phyloP scores from a whole-genome alignment of 1,284 basidiomycete genomes.

The Cutaneotrichosporon mucoides region DNA sequence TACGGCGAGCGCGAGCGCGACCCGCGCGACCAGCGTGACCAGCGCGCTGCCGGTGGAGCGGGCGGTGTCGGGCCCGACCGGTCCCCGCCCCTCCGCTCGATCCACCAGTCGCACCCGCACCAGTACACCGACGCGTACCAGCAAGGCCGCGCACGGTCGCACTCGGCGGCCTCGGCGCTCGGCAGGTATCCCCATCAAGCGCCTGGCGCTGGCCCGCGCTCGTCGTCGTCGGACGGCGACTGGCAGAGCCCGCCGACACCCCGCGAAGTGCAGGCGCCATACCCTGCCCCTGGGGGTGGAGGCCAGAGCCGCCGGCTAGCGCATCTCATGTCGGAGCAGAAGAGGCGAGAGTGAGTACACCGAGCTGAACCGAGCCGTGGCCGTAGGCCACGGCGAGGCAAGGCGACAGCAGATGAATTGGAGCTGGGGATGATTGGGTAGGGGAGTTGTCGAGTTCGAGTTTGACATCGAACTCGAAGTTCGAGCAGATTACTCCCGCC shows the following conservation, averaged over 20 bases:
- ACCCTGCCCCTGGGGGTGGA: constrained; percentile 15
- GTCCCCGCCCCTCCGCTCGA: constrained; percentile 11
- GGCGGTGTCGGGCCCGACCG: neutral
- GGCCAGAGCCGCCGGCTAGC: constrained; percentile 40
- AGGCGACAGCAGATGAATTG: too few species aligned
- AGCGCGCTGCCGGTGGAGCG: too few species aligned
- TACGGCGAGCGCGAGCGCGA: constrained; percentile 2
- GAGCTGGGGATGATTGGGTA: too few species aligned
- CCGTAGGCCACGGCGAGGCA: too few species aligned
- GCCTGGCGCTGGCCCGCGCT: neutral
- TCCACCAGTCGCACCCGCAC: constrained; percentile 1
- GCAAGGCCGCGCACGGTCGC: constrained; percentile 12
- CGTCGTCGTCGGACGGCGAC: constrained; percentile 12
- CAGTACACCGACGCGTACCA: neutral
- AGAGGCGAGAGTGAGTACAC: constrained; percentile 43
- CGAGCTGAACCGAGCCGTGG: too few species aligned
- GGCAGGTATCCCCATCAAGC: constrained; percentile 6
- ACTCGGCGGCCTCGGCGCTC: constrained; percentile 15
- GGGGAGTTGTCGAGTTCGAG: too few species aligned
- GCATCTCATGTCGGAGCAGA: constrained; percentile 46
- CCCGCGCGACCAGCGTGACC: neutral
- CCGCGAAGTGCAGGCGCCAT: constrained; percentile 3
- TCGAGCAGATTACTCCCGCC: too few species aligned
- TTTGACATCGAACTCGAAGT: too few species aligned
- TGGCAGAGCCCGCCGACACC: constrained; percentile 10